phyloP scores from a whole-genome alignment of 1,284 basidiomycete species.

The Cryptococcus sp. region DNA sequence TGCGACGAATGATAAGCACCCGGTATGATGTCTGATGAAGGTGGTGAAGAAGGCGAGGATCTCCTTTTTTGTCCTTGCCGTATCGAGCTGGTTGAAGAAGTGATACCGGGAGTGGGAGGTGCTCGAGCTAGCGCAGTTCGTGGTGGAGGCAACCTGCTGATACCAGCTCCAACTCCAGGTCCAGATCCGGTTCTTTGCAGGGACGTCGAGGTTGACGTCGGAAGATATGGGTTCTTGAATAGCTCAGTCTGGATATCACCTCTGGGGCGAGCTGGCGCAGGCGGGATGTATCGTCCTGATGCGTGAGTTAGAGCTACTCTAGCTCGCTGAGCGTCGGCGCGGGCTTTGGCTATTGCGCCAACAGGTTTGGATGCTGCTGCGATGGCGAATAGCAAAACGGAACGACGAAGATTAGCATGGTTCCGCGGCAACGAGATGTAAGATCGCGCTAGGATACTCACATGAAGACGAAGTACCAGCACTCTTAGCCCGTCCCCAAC shows the following conservation, averaged over 20 bases:
- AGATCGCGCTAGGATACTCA: background rate
- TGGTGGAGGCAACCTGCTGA: conserved; percentile 1
- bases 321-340: conserved; percentile 38
- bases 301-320: conserved; percentile 45
- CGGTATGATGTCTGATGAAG: conserved; percentile 15
- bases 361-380: too few species aligned
- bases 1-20: conserved; percentile 23
- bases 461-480: conserved; percentile 3
- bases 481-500: conserved; percentile 9
- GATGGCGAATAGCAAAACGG: too few species aligned
- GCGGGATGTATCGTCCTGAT: conserved; percentile 36
- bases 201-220: background rate
- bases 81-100: background rate
- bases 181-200: background rate
- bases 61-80: background rate
- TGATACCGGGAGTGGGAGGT: background rate
- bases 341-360: conserved; percentile 35
- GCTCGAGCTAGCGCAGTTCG: background rate
- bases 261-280: conserved; percentile 8
- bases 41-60: conserved; percentile 1
- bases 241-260: conserved; percentile 7
- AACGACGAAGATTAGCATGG: too few species aligned
- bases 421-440: too few species aligned
- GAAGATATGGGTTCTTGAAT: conserved; percentile 29
- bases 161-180: conserved; percentile 4